Conservation (phyloP, 2,329 filamentous ascomycete species). For the Hymenotorrendiella dingleyae region DNA sequence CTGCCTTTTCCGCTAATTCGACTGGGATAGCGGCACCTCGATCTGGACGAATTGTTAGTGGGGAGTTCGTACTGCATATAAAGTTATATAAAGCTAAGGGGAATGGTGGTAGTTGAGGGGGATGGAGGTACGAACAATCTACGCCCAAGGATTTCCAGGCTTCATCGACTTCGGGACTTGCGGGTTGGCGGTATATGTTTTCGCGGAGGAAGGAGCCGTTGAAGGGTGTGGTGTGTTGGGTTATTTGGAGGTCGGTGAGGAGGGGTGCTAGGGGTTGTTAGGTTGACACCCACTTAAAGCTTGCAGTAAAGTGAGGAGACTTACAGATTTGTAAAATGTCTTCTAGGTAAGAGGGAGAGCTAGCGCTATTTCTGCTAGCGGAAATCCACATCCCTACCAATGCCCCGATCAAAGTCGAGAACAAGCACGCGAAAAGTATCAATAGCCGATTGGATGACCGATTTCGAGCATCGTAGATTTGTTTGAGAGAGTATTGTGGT, state of each 20-base stretch:
- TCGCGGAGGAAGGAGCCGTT: conserved; percentile 46
- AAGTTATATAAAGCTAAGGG: background rate
- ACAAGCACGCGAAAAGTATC: background rate
- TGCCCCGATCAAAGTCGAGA: background rate
- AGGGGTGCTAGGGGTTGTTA: conserved; percentile 30
- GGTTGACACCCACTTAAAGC: background rate
- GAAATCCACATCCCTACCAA: background rate
- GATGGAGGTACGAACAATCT: conserved; percentile 37
- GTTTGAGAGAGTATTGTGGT: too few relatives aligned
- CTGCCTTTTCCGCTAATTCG: conserved; percentile 36
- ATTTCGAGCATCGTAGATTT: too few relatives aligned
- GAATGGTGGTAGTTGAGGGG: background rate
- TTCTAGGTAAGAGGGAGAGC: background rate
- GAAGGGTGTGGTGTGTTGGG: conserved; percentile 37
- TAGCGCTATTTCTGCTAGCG: background rate
- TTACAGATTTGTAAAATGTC: background rate
- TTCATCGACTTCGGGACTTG: conserved; percentile 41
- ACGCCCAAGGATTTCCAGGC: conserved; percentile 44
- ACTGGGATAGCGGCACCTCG: conserved; percentile 35
- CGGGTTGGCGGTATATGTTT: conserved; percentile 40
- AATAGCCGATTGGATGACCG: too few relatives aligned
- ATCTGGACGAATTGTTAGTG: conserved; percentile 33
- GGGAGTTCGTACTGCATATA: too few relatives aligned
- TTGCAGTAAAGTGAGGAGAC: background rate
- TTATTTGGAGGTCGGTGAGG: conserved; percentile 35